Conservation (phyloP, 2,329 filamentous ascomycete species). For the Aureobasidium sp. region DNA sequence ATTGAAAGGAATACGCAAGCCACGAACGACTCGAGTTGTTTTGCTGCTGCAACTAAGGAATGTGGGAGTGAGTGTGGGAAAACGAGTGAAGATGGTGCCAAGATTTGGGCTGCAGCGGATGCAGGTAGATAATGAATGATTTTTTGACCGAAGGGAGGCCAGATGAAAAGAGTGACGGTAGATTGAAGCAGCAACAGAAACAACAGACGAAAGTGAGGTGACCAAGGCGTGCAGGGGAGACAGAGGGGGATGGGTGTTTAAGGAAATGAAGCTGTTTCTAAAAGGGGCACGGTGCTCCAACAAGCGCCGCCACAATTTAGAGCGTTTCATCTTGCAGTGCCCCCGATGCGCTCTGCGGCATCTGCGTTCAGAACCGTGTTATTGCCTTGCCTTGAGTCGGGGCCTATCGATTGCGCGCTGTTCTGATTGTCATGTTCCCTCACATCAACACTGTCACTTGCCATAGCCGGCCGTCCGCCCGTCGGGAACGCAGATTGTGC, state of each 20-base stretch:
- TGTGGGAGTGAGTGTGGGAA: constrained; percentile 7
- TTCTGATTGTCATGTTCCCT: neutral
- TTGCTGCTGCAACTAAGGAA: constrained; percentile 14
- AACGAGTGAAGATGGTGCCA: constrained; percentile 11
- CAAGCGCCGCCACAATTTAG: constrained; percentile 12
- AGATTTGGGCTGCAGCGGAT: constrained; percentile 9
- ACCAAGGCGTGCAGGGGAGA: constrained; percentile 10
- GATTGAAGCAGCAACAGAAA: constrained; percentile 11
- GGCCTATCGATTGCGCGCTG: constrained; percentile 8
- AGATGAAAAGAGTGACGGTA: constrained; percentile 10
- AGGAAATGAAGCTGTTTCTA: constrained; percentile 14
- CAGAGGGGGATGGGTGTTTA: constrained; percentile 8
- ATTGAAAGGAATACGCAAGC: constrained; percentile 1
- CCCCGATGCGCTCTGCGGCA: constrained; percentile 8
- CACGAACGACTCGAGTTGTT: constrained; percentile 11
- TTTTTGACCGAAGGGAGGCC: constrained; percentile 7
- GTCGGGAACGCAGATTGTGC: constrained; percentile 6
- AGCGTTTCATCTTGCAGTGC: constrained; percentile 4
- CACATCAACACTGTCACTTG: neutral
- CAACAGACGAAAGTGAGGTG: constrained; percentile 10
- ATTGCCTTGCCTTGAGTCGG: constrained; percentile 9
- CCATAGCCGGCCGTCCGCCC: neutral
- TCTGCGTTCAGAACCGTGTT: constrained; percentile 11
- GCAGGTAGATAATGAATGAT: constrained; percentile 14
- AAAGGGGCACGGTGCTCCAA: constrained; percentile 10